Evolutionary conservation across 305 asterid genomes (phyloP), one percentile per base, ranked within the genome.

Genomic region (Fraxinus paxiana): DNA sequence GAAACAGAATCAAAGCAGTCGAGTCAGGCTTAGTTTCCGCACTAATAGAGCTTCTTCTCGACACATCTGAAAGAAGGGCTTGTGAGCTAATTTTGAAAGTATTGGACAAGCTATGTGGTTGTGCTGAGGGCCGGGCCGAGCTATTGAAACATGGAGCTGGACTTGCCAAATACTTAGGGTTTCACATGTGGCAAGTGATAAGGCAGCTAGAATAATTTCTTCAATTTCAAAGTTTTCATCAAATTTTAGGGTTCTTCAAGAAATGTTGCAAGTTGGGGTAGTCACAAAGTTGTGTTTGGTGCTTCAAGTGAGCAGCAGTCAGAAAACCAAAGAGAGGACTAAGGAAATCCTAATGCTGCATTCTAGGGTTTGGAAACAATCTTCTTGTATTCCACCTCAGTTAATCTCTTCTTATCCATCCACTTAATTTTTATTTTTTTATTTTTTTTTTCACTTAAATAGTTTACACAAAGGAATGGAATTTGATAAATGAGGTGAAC

Each of bases 241-340:
- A 15, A 87, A 84, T 75, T 28, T 82, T 35, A 85, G 85, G 84
- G 91, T 92, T 82, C 84, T 92, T 35, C 81, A 79, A 38, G 97
- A 92, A 17, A 92, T 92, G 97, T 22, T 90, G 82, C 87, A 86
- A 8, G 92, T 92, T 0, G 97, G 98, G 74, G 96, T 92, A 13
- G 97, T 90, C 17, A 33, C 97, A 37, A 94, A 94, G 91, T 41
- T 94, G 87, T 92, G 94, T 82, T 77, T 94, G 86, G 96, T 94
- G 43, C 77, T 92, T 87, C 96, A 92, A 84, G 91, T 88, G 17
- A 95, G 91, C 4, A 72, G 72, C 1, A 84, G 83, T 76, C 30
- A 67, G 38, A 90, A 89, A 84, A 87, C 82, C 0, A 86, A 88
- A 7, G 92, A 89, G 86, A 87, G 89, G 74, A 84, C 93, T 5